Percentiles rank a stretch among this genome's conserved stretches.
phyloP scores from a whole-genome alignment of 208 protist species.

The Leishmania guyanensis region DNA sequence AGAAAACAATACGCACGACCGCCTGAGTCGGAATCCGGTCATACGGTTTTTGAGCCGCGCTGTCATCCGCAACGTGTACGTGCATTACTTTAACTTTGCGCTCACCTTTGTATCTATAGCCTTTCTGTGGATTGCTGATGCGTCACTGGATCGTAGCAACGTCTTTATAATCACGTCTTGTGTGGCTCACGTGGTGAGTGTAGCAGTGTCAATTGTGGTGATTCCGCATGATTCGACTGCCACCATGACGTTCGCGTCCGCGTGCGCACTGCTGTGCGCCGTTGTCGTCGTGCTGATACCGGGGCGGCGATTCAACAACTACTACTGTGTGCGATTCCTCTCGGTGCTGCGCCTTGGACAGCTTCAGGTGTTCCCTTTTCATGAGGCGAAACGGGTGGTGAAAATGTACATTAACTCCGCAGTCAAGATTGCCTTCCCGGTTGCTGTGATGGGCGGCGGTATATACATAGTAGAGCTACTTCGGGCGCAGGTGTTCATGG shows the following conservation, averaged over 20 bases:
- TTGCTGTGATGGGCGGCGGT: conserved; percentile 45
- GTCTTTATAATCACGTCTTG: conserved; percentile 32
- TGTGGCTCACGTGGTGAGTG: conserved; percentile 58
- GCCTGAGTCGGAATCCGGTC: conserved; percentile 14
- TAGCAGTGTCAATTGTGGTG: conserved; percentile 40
- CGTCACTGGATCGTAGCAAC: conserved; percentile 26
- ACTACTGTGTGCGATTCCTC: conserved; percentile 60
- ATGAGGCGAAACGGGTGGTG: conserved; percentile 36
- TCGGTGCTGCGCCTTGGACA: conserved; percentile 72
- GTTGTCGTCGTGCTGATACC: conserved; percentile 40
- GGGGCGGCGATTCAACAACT: conserved; percentile 9
- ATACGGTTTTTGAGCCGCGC: conserved; percentile 2
- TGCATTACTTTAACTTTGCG: conserved; percentile 49
- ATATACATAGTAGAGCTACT: conserved; percentile 65
- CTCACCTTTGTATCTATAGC: conserved; percentile 59
- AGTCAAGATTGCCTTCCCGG: conserved; percentile 54
- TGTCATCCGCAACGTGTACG: conserved; percentile 23
- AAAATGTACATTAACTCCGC: conserved; percentile 49
- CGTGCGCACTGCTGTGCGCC: conserved; percentile 30
- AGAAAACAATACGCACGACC: conserved; percentile 47
- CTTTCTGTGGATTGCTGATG: conserved; percentile 64
- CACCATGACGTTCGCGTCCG: conserved; percentile 46
- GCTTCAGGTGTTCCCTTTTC: conserved; percentile 59
- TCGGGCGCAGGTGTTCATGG: conserved; percentile 67
- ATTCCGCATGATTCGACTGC: conserved; percentile 61